phyloP scores from a whole-genome alignment of 2,329 filamentous ascomycete genomes.

The Aspergillus ustus region DNA sequence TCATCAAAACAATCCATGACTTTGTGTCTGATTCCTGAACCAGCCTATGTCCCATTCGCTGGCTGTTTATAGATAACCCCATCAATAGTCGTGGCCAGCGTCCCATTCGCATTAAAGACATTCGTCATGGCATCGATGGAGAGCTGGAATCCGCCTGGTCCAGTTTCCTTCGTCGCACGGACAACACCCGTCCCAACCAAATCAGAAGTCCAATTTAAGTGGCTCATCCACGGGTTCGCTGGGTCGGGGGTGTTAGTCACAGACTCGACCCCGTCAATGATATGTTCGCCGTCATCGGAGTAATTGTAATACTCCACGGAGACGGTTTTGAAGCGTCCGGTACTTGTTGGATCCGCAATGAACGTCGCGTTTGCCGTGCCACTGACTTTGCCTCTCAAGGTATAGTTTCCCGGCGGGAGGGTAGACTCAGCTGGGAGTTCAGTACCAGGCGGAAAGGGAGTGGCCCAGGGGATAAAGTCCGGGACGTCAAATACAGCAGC shows the following conservation, averaged over 20 bases:
- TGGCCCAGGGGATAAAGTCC: slow-evolving; percentile 26
- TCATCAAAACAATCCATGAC: too few species aligned
- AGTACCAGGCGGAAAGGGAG: slow-evolving; percentile 15
- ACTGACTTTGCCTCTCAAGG: slow-evolving; percentile 18
- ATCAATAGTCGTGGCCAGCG: slow-evolving; percentile 44
- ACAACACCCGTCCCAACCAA: slow-evolving; percentile 38
- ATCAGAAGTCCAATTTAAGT: slow-evolving; percentile 47
- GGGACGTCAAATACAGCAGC: slow-evolving; percentile 31
- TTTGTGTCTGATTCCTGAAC: neutral
- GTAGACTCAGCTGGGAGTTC: slow-evolving; percentile 2
- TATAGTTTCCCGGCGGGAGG: slow-evolving; percentile 21
- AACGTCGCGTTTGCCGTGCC: slow-evolving; percentile 21
- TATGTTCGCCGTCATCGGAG: slow-evolving; percentile 41
- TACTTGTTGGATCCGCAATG: neutral
- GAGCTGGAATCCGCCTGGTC: slow-evolving; percentile 46
- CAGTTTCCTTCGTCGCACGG: slow-evolving; percentile 44
- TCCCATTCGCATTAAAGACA: slow-evolving; percentile 49
- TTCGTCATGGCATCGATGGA: slow-evolving; percentile 46
- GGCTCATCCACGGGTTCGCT: slow-evolving; percentile 26
- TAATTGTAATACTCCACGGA: slow-evolving; percentile 43
- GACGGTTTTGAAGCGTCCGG: slow-evolving; percentile 29
- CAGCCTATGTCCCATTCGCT: slow-evolving; percentile 35
- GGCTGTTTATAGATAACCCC: slow-evolving; percentile 46
- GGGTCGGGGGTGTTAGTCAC: slow-evolving; percentile 32
- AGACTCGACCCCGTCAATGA: slow-evolving; percentile 43